These are phyloP conservation scores for Cardamine occulta DNA, from an alignment of 345 rosid species.

Conservation along the genomic window DNA sequence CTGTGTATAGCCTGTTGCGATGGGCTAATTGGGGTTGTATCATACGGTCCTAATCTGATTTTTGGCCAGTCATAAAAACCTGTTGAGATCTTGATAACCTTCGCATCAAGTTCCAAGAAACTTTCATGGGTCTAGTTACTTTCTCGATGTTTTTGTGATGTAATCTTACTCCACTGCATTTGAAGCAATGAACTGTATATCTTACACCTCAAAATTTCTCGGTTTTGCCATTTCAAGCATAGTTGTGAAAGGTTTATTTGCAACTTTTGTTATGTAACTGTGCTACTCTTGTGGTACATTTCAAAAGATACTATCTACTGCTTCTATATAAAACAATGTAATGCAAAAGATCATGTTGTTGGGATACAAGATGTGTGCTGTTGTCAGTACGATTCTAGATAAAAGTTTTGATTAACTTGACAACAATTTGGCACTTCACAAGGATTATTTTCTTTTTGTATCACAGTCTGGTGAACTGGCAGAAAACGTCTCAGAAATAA, in stretches of 20 bases:
- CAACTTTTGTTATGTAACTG: neutral
- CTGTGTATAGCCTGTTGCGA: conserved; percentile 7
- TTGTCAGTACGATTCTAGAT: conserved; percentile 19
- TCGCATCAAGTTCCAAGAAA: conserved; percentile 21
- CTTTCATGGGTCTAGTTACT: conserved; percentile 29
- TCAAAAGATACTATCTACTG: conserved; percentile 11
- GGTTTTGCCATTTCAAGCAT: neutral
- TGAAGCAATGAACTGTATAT: neutral
- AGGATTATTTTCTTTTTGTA: conserved; percentile 42
- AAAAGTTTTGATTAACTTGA: conserved; percentile 22
- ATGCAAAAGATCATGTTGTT: conserved; percentile 16
- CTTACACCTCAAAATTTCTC: conserved; percentile 13
- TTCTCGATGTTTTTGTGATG: conserved; percentile 25
- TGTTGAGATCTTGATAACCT: neutral
- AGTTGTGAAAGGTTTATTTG: conserved; percentile 20
- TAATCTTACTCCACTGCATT: neutral
- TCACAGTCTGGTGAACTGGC: conserved; percentile 90
- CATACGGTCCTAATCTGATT: neutral
- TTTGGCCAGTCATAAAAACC: conserved; percentile 10
- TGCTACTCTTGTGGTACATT: conserved; percentile 6
- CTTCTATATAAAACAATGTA: neutral
- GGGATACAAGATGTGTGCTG: conserved; percentile 10
- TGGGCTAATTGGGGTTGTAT: conserved; percentile 17
- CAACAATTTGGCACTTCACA: conserved; percentile 11
- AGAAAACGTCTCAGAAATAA: conserved; percentile 89